Conservation (phyloP, 345 rosid genomes). For the Hypericum perforatum region DNA sequence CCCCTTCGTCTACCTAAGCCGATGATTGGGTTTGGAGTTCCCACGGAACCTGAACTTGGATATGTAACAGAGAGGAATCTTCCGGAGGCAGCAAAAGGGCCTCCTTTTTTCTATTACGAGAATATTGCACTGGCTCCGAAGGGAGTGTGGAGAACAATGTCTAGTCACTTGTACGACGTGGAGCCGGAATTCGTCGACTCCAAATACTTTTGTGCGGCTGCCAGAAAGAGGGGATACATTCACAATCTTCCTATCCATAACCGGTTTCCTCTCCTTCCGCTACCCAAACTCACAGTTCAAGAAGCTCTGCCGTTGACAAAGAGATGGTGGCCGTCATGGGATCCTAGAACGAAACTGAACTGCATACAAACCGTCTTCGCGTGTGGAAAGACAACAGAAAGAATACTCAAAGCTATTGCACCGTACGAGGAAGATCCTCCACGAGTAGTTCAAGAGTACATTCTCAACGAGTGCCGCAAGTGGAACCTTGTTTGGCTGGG, state of each 20-base stretch:
- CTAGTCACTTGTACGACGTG: slow-evolving; percentile 52
- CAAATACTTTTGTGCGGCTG: slow-evolving; percentile 71
- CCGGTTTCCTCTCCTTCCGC: slow-evolving; percentile 62
- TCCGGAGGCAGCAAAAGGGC: slow-evolving; percentile 52
- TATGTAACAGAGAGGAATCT: slow-evolving; percentile 30
- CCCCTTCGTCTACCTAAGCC: slow-evolving; percentile 62
- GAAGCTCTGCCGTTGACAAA: slow-evolving; percentile 68
- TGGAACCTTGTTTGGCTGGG: slow-evolving; percentile 99
- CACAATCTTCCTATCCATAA: slow-evolving; percentile 68
- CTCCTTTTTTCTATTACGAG: slow-evolving; percentile 82
- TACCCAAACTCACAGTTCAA: slow-evolving; percentile 49
- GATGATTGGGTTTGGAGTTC: slow-evolving; percentile 88
- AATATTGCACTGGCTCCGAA: slow-evolving; percentile 88
- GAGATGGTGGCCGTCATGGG: slow-evolving; percentile 96
- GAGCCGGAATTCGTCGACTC: slow-evolving; percentile 89
- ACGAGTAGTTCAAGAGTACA: slow-evolving; percentile 32
- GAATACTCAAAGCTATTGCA: slow-evolving; percentile 60
- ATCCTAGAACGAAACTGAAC: slow-evolving; percentile 60
- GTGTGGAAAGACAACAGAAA: slow-evolving; percentile 63
- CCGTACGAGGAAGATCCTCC: slow-evolving; percentile 47
- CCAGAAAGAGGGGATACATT: slow-evolving; percentile 81
- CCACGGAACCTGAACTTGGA: slow-evolving; percentile 24
- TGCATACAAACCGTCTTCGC: slow-evolving; percentile 62
- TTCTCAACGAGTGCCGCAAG: slow-evolving; percentile 58
- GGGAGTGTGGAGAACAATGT: slow-evolving; percentile 88